phyloP scores from a whole-genome alignment of 306 rosid genomes.

The Delonix regia region DNA sequence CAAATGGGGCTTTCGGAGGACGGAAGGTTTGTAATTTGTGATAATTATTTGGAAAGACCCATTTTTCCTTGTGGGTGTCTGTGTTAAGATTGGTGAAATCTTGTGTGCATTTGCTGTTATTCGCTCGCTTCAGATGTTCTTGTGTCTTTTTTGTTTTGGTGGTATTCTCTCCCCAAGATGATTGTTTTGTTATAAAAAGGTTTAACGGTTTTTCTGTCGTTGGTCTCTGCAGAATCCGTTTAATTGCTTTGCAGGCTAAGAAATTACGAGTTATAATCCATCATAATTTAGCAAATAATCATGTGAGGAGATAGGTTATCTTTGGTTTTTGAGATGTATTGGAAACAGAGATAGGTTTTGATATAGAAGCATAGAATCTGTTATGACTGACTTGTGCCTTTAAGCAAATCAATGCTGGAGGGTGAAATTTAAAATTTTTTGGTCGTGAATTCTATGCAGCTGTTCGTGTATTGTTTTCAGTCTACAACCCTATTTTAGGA shows the following conservation, averaged over 20 bases:
- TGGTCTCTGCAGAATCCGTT: conserved; percentile 1
- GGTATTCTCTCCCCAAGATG: neutral
- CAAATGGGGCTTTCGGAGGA: conserved; percentile 32
- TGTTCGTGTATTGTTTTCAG: neutral
- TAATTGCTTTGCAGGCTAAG: conserved; percentile 5
- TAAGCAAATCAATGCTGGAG: neutral
- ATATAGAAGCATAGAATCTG: neutral
- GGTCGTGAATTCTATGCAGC: neutral
- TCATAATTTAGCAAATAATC: neutral
- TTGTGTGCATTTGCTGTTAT: conserved; percentile 4
- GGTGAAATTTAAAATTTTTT: neutral
- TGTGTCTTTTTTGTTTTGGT: neutral
- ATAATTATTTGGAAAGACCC: neutral
- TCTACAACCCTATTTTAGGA: neutral
- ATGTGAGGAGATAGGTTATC: neutral
- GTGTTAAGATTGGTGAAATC: conserved; percentile 2
- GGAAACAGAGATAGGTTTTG: neutral
- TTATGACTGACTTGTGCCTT: neutral
- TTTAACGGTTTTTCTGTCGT: neutral
- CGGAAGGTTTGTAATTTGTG: conserved; percentile 57
- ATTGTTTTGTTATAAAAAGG: neutral
- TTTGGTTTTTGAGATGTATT: neutral
- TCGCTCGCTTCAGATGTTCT: neutral
- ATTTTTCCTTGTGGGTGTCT: neutral
- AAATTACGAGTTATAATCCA: conserved; percentile 2